Evolutionary conservation across 2,329 filamentous ascomycete genomes (phyloP).

Genomic region (Cordyceps fumosorosea): DNA sequence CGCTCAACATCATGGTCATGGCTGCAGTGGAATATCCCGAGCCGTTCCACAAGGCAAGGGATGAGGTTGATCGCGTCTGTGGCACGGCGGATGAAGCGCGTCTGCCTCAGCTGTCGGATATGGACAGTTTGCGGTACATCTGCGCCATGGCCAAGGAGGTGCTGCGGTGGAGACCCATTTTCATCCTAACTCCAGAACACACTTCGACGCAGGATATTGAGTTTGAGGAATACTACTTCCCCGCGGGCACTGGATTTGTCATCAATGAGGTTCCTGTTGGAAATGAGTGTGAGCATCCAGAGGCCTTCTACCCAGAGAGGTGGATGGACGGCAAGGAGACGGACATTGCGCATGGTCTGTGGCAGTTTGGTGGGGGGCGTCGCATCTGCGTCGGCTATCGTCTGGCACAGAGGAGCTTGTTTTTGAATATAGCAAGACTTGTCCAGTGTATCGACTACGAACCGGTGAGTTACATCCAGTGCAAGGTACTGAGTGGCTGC

Average conservation of each 20-base stretch:
- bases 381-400: conserved; percentile 20
- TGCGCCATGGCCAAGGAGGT: conserved; percentile 39
- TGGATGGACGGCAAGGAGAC: conserved; percentile 26
- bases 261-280: conserved; percentile 33
- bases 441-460: conserved; percentile 20
- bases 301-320: conserved; percentile 27
- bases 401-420: conserved; percentile 21
- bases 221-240: conserved; percentile 38
- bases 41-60: conserved; percentile 28
- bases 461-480: conserved; percentile 1
- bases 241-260: conserved; percentile 35
- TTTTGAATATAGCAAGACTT: conserved; percentile 21
- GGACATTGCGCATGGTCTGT: conserved; percentile 18
- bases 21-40: conserved; percentile 26
- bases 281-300: conserved; percentile 20
- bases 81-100: conserved; percentile 25
- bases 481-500: neutral
- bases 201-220: conserved; percentile 35
- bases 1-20: conserved; percentile 26
- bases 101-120: conserved; percentile 34
- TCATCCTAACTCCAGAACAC: conserved; percentile 30
- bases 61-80: conserved; percentile 37
- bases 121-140: conserved; percentile 33
- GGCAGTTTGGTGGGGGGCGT: conserved; percentile 22
- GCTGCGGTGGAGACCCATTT: conserved; percentile 37